A percentile compares a stretch with the other conserved stretches of the same genome.
Conservation (phyloP, 306 rosid species). For the Prunus fruticosa region DNA sequence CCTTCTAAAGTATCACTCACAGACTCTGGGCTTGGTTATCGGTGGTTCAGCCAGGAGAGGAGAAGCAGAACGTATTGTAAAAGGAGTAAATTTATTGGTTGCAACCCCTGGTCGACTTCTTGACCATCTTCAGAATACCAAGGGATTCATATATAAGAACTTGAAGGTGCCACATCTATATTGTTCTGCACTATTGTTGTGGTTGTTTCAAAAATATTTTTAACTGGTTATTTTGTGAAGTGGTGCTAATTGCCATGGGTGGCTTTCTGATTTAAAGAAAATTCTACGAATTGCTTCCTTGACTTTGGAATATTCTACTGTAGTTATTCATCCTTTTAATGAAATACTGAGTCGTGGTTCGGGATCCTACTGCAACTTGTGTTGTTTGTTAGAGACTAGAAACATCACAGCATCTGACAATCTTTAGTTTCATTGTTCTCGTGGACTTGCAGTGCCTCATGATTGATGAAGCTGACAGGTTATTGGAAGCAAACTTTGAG, state of each 20-base stretch:
- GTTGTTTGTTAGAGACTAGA: background rate
- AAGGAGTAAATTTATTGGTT: conserved; percentile 81
- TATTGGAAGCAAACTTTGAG: conserved; percentile 92
- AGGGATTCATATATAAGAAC: conserved; percentile 69
- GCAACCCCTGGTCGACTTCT: conserved; percentile 98
- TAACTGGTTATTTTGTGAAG: background rate
- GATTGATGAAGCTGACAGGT: conserved; percentile 96
- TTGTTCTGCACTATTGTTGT: background rate
- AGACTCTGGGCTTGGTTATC: conserved; percentile 77
- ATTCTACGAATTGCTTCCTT: background rate
- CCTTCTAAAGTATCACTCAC: conserved; percentile 87
- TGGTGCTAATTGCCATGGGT: background rate
- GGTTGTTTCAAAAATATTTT: background rate
- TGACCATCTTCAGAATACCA: conserved; percentile 89
- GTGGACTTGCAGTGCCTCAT: conserved; percentile 68
- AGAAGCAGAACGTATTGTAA: conserved; percentile 81
- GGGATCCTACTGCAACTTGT: background rate
- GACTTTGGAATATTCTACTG: background rate
- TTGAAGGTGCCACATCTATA: conserved; percentile 50
- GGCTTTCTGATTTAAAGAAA: background rate
- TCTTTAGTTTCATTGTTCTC: background rate
- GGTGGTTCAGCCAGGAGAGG: conserved; percentile 85
- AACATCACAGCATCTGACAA: background rate
- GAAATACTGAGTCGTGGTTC: background rate
- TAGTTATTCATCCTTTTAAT: background rate